Evolutionary conservation across 2,329 filamentous ascomycete genomes (phyloP), one percentile per base, ranked within the genome.

Genomic region (Cercospora sp.): DNA sequence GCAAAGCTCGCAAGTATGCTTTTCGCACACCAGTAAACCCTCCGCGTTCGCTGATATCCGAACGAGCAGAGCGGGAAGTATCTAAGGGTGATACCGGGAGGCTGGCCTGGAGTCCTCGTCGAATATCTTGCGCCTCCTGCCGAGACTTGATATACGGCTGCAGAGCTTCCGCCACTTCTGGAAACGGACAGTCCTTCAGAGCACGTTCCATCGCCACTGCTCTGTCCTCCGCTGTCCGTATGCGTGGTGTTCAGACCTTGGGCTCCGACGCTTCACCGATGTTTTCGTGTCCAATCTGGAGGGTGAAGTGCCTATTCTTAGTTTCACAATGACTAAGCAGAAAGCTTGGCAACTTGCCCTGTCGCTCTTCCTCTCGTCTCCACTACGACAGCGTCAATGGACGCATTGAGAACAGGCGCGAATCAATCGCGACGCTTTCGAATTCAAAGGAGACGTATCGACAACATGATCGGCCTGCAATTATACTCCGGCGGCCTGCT

Each of bases 1-100:
- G 66, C 58, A 78, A 65, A 12, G 77, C 76, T 60, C 72, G 68
- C 51, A 73, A 67, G 66, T 78, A 78, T 9, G 77, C 76, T 67
- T 71, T 74, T 7, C 75, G 73, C 4, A 77, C 76, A 5, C 76
- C 76, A 10, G 59, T 70, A 5, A 78, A 60, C 1, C 69, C 59
- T 26, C 72, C 57, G 5, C 70, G 66, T 24, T 73, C 66, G 12
- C 69, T 59, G 10, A 57, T 34, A 8, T 65, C 53, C 55, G 51
- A 5, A 40, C 63, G 21, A 21, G 61, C 8, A 34, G 69, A 30
- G 51, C 49, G 49, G 57, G 68, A 28, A 9, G 64, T 26, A 40
- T 69, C 69, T 9, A 69, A 60, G 8, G 68, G 26, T 24, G 70
- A 72, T 10, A 71, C 61, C 16, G 74, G 69, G 16, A 78, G 69